phyloP scores from a whole-genome alignment of 2,329 filamentous ascomycete genomes.

The Rhynchosporium graminicola region DNA sequence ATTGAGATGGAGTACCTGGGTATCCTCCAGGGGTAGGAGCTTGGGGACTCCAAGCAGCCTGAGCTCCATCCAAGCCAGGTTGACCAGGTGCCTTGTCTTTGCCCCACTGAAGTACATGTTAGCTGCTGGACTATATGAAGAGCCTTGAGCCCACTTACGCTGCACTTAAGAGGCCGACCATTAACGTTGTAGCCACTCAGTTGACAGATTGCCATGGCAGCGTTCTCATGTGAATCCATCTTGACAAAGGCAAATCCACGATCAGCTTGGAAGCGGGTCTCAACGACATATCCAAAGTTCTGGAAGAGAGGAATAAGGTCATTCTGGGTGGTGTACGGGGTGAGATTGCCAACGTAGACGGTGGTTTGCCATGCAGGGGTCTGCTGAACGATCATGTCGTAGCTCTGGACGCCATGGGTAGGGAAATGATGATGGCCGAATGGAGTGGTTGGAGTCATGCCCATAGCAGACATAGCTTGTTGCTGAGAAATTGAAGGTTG shows the following conservation, averaged over 20 bases:
- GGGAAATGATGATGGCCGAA: conserved; percentile 98
- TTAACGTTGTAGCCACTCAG: conserved; percentile 98
- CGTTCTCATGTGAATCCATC: conserved; percentile 98
- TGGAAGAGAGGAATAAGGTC: conserved; percentile 98
- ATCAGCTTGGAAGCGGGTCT: conserved; percentile 97
- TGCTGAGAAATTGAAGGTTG: conserved; percentile 98
- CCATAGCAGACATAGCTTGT: conserved; percentile 95
- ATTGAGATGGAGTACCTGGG: conserved; percentile 74
- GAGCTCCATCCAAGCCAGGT: conserved; percentile 80
- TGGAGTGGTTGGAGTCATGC: conserved; percentile 94
- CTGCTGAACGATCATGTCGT: conserved; percentile 94
- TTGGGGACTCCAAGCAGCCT: conserved; percentile 69
- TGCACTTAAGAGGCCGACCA: conserved; percentile 95
- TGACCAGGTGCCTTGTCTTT: conserved; percentile 90
- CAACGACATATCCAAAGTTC: conserved; percentile 96
- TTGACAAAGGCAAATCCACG: conserved; percentile 98
- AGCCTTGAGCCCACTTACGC: conserved; percentile 66
- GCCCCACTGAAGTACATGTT: conserved; percentile 72
- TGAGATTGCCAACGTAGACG: conserved; percentile 96
- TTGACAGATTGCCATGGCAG: conserved; percentile 97
- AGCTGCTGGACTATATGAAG: conserved; percentile 32
- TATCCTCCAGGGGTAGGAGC: conserved; percentile 70
- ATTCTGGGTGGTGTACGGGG: conserved; percentile 94
- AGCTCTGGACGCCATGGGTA: conserved; percentile 93
- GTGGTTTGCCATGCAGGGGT: conserved; percentile 98